A percentile compares a stretch with the other conserved stretches of the same genome.
Conservation (phyloP, 345 rosid genomes). For the Garcia nutans region DNA sequence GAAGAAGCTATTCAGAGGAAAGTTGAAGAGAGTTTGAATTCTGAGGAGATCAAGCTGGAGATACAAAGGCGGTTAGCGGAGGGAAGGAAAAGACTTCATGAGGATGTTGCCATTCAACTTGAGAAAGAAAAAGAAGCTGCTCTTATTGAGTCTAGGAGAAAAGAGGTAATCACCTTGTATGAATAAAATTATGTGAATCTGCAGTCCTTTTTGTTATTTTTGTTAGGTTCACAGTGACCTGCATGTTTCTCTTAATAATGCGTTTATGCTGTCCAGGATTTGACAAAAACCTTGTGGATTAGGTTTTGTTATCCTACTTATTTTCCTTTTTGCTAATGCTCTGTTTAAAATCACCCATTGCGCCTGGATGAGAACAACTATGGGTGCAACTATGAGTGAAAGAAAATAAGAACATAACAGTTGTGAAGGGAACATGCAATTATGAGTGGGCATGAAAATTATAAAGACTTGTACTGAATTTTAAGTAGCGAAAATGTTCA, state of each 20-base stretch:
- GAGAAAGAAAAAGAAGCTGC: constrained; percentile 80
- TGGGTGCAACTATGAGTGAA: background rate
- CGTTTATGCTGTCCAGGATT: background rate
- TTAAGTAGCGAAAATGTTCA: background rate
- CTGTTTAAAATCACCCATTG: background rate
- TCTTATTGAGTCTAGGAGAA: constrained; percentile 60
- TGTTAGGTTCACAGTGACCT: background rate
- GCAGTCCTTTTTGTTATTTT: background rate
- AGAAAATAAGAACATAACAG: background rate
- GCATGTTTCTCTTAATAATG: background rate
- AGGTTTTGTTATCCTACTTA: background rate
- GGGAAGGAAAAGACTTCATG: constrained; percentile 62
- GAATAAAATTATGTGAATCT: background rate
- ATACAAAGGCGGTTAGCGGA: constrained; percentile 66
- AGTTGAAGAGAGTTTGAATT: constrained; percentile 78
- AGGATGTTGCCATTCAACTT: constrained; percentile 79
- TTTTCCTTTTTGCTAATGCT: background rate
- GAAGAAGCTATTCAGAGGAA: constrained; percentile 72
- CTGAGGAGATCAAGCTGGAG: constrained; percentile 66
- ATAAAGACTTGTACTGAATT: too few relatives aligned
- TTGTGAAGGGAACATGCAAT: background rate
- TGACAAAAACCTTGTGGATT: background rate
- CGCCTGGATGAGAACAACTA: background rate
- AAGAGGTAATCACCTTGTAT: constrained; percentile 53
- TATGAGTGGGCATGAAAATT: background rate